Conservation (phyloP, 495 filamentous ascomycete genomes). For the Penicillium pulvis region DNA sequence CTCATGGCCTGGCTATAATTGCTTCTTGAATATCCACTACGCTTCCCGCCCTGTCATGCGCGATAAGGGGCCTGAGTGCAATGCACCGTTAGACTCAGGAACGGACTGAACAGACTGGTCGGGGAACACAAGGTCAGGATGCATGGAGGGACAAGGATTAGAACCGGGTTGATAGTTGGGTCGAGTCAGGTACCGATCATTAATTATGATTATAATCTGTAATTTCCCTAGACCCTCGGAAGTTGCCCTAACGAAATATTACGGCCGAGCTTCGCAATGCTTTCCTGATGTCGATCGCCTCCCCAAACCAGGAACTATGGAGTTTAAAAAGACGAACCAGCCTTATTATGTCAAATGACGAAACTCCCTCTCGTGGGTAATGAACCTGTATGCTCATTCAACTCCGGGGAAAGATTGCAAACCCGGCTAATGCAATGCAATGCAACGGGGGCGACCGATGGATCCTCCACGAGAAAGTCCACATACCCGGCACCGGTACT, state of each 20-base stretch:
- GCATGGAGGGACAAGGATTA: conserved; percentile 7
- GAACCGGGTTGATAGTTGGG: conserved; percentile 17
- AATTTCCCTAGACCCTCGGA: background rate
- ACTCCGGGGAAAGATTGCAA: conserved; percentile 28
- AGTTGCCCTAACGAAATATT: background rate
- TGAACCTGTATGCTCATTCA: conserved; percentile 3
- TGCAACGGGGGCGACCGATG: conserved; percentile 27
- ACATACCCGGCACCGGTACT: conserved; percentile 21
- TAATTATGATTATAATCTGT: background rate
- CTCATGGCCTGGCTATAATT: conserved; percentile 15
- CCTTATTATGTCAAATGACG: conserved; percentile 14
- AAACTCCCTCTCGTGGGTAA: background rate
- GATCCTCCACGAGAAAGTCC: conserved; percentile 25
- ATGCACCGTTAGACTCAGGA: conserved; percentile 18
- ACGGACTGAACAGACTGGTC: conserved; percentile 15
- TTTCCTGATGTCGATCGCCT: background rate
- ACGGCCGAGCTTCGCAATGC: background rate
- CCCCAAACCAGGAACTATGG: background rate
- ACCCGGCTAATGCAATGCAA: conserved; percentile 33
- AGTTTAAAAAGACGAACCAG: conserved; percentile 11
- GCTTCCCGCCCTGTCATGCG: background rate
- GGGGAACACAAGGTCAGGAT: conserved; percentile 20
- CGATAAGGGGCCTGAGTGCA: conserved; percentile 5
- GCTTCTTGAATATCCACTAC: conserved; percentile 16
- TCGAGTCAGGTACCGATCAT: conserved; percentile 29